Evolutionary conservation across 1,284 basidiomycete genomes (phyloP), one percentile per base, ranked within the genome.

Genomic region (Mixia osmundae): DNA sequence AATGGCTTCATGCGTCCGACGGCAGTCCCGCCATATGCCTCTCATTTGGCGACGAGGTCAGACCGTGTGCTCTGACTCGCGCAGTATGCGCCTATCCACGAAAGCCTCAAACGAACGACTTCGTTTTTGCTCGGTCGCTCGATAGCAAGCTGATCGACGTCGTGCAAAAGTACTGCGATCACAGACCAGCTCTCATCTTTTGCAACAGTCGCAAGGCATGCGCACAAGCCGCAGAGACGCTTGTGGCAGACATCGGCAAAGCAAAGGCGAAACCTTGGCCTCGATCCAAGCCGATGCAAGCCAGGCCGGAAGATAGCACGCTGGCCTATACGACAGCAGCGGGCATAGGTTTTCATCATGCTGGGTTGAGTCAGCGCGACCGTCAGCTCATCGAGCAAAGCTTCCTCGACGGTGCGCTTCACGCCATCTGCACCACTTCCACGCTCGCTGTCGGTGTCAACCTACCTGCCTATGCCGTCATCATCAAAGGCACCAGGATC

Each of bases 391-490:
- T 69, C 2, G 82, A 89, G 54, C 63, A 68, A 14, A 55, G 77
- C 3, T 89, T 71, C 48, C 47, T 73, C 15, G 66, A 65, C 37
- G 71, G 69, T 39, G 52, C 58, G 5, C 55, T 87, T n/a, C 65
- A 65, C 15, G 60, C 82, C 23, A 55, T 85, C 7, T 41, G 59
- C 39, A 79, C 42, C n/a, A 45, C 44, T 0, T 43, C 47, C 70
- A 87, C 80, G 8, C 60, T 87, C 25, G 80, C 82, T 3, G 76
- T 82, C 26, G 80, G 82, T 0, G 75, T 87, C 23, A 87, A 87
- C 50, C 59, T 87, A 4, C 57, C 57, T 1, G 57, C 57, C 0
- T 34, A 43, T 11, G 45, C 45, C 40, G 38, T 82, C 26, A 66
- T 82, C 36, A 72, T 83, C 44, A 76, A 76, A 49, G 78, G 78